Evolutionary conservation across 1,284 basidiomycete genomes (phyloP).

Genomic region (Marasmius fiardii): DNA sequence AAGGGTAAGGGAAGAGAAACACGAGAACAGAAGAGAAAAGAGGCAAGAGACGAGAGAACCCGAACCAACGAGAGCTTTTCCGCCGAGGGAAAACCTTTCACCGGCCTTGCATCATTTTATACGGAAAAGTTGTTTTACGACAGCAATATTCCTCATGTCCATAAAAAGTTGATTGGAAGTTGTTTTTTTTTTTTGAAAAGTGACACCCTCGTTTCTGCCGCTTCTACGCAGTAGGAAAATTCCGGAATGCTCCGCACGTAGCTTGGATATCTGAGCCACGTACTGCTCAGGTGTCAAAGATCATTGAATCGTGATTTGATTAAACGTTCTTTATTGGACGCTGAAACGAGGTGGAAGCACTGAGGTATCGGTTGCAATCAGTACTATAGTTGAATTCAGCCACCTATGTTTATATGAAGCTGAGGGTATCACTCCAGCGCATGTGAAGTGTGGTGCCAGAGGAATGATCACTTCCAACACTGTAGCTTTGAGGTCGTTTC

Average conservation of each 20-base stretch:
- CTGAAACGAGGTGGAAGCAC: background rate
- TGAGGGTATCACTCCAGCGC: too few relatives aligned
- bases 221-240: too few relatives aligned
- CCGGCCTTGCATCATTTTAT: background rate
- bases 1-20: background rate
- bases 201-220: too few relatives aligned
- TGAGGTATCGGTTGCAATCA: background rate
- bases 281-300: background rate
- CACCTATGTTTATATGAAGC: background rate
- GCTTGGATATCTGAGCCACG: too few relatives aligned
- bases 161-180: too few relatives aligned
- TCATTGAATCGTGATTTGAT: background rate
- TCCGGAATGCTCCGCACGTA: too few relatives aligned
- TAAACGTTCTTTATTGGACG: background rate
- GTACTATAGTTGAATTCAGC: background rate
- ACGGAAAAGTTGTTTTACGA: too few relatives aligned
- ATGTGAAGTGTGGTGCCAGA: too few relatives aligned
- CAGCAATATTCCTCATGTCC: too few relatives aligned
- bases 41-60: background rate
- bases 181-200: too few relatives aligned
- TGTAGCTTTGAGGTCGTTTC: too few relatives aligned
- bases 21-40: background rate
- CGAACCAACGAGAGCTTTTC: background rate
- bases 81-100: background rate
- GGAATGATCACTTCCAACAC: too few relatives aligned